Base-by-base conservation (phyloP, 768 basidiomycete genomes). In the Galerina marginata region DNA sequence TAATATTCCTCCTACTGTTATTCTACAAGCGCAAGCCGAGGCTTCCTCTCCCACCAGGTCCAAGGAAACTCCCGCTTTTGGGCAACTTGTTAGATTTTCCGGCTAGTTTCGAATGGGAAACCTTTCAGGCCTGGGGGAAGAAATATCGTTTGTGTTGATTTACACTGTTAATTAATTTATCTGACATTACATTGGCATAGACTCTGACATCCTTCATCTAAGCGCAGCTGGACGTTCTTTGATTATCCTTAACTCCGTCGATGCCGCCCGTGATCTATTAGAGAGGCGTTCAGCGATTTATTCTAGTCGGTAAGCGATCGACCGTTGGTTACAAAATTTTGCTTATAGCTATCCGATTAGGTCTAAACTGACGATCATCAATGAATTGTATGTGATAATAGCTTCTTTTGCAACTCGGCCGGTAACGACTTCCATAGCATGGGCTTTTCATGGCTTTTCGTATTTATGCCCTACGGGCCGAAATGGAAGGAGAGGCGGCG, bases 31-130 rank as follows among this genome's bases (percentile, higher is more conserved):
- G 6, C 25, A 50, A 46, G 25, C 64, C 72, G 33, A 68, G 61
- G 33, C 56, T 76, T 15, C 70, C 70, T 20, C 67, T 76, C 2
- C 82, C 81, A 15, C 74, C 76, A 9, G 78, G 82, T 11, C 82
- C 82, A 6, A 74, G 70, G 48, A 75, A 74, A 29, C 65, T 79
- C 11, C 82, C 81, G 3, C 43, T 83, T 9, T 23, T 83, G 26
- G 82, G 80, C 4, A 82, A 82, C 60, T 59, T 80, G 10, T 66
- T 79, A 4, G 74, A 79, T 45, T 75, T 82, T 70, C 82, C 82
- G 6, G 67, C 76, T 11, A 56, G 66, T 26, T 76, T 73, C 20
- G 71, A 75, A 16, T 83, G 81, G 81, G 65, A 81, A 62, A 71
- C 73, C 15, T 82, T 76, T 58, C 38, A 73, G 3, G 62, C 74